Base-by-base conservation (phyloP, 768 basidiomycete species). In the Lanmaoa rubissima region DNA sequence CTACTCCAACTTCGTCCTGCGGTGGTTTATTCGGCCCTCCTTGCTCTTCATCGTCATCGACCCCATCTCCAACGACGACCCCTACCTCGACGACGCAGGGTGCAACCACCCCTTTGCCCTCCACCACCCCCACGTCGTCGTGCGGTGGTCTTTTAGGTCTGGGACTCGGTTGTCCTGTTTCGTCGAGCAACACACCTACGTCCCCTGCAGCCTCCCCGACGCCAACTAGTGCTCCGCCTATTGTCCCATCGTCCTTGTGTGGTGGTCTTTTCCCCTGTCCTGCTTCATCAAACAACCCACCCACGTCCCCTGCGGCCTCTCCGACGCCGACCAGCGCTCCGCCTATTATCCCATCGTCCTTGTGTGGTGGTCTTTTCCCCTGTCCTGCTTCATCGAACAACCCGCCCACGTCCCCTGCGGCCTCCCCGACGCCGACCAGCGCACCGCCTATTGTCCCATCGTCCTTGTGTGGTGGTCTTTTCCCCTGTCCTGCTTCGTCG, bases 21-120 rank as follows among this genome's bases (percentile, higher is more conserved):
- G 32, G 14, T 35, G 68, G 61, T 1, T 39, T 68, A 2, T 49
- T 69, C 34, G 68, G 61, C 4, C 49, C 65, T 34, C 58, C 58
- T 17, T 69, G 63, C 45, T 24, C 60, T n/a, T 28, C 55, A 5
- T 24, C 55, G 12, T 24, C 40, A 4, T 7, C 54, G 34, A 34
- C 55, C 2, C 35, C 50, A 24, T 48, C 65, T 28, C 40, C 56
- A 9, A 1, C 51, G 5, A 24, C 39, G 16, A 42, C 60, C 2
- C 31, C 58, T 6, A 19, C 46, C 1, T 50, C 17, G 7, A 47
- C 48, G 45, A 31, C 41, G 9, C 31, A 21, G 10, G 19, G 5
- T 16, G 5, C 31, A 4, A 21, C 28, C 13, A 35, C 43, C 13
- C 10, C 58, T 26, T 8, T 38, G 3, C 2, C 48, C 2, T 11